Percentiles rank a stretch among this genome's conserved stretches.
phyloP scores from a whole-genome alignment of 352 stramenopile genomes.

The Discostella stelligera region DNA sequence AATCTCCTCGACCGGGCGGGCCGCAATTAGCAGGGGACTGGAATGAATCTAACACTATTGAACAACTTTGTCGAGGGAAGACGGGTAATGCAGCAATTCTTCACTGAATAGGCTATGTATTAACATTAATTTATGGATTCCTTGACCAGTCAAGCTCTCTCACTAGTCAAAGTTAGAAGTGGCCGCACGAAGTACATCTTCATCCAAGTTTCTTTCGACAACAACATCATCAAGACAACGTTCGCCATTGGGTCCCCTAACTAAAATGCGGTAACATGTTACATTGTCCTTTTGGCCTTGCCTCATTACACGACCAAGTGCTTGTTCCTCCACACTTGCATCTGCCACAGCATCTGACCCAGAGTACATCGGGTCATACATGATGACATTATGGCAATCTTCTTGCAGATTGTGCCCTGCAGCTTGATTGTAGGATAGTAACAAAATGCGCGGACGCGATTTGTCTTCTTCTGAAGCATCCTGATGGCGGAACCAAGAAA shows the following conservation, averaged over 20 bases:
- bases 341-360: constrained; percentile 48
- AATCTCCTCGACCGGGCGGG: too few species aligned
- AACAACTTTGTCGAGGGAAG: too few species aligned
- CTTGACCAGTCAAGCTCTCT: background rate
- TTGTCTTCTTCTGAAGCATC: constrained; percentile 55
- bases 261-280: constrained; percentile 41
- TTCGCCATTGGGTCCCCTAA: constrained; percentile 41
- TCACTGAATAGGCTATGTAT: too few species aligned
- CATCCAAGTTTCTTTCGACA: constrained; percentile 45
- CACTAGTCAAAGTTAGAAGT: constrained; percentile 56
- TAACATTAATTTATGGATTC: background rate
- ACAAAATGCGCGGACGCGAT: constrained; percentile 43
- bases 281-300: constrained; percentile 50
- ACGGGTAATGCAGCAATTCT: too few species aligned
- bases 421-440: constrained; percentile 52
- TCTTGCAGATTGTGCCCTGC: constrained; percentile 54
- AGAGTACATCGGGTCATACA: constrained; percentile 54
- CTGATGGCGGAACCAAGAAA: constrained; percentile 48
- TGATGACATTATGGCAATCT: constrained; percentile 55
- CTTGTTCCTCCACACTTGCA: constrained; percentile 49
- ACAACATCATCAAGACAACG: constrained; percentile 45
- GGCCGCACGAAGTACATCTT: constrained; percentile 35
- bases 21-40: too few species aligned
- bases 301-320: constrained; percentile 50
- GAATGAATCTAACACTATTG: too few species aligned